Conservation (phyloP, 2,329 filamentous ascomycete species). For the Cordyceps cateniannulata region DNA sequence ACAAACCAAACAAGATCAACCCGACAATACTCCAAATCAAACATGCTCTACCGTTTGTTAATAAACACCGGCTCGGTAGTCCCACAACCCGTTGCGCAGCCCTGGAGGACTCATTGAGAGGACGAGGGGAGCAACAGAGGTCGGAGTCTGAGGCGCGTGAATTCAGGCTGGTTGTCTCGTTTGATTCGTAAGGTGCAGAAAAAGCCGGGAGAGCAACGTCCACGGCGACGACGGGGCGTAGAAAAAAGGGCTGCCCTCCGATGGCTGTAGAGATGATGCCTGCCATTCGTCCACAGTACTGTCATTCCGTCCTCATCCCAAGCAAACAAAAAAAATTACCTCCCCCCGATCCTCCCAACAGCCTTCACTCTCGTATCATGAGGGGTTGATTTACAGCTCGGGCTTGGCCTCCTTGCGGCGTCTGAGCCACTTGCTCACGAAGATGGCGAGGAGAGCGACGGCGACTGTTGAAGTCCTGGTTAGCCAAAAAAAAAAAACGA, state of each 20-base stretch:
- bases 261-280: neutral
- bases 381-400: slow-evolving; percentile 17
- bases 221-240: neutral
- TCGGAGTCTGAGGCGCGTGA: neutral
- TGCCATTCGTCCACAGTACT: neutral
- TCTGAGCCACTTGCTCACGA: slow-evolving; percentile 25
- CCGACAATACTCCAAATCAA: slow-evolving; percentile 1
- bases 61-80: neutral
- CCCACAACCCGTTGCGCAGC: neutral
- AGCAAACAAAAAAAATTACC: neutral
- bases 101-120: neutral
- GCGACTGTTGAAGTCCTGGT: slow-evolving; percentile 23
- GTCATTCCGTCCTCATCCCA: slow-evolving; percentile 4
- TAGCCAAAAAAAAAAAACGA: neutral
- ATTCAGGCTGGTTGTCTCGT: neutral
- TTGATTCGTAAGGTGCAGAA: neutral
- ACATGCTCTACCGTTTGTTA: neutral
- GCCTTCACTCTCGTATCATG: neutral
- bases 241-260: neutral
- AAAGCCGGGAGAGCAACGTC: neutral
- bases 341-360: neutral
- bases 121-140: neutral
- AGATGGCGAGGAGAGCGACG: slow-evolving; percentile 25
- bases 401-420: slow-evolving; percentile 29
- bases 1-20: slow-evolving; percentile 2